Evolutionary conservation across 1,284 basidiomycete genomes (phyloP).

Genomic region (Ustilago tritici): DNA sequence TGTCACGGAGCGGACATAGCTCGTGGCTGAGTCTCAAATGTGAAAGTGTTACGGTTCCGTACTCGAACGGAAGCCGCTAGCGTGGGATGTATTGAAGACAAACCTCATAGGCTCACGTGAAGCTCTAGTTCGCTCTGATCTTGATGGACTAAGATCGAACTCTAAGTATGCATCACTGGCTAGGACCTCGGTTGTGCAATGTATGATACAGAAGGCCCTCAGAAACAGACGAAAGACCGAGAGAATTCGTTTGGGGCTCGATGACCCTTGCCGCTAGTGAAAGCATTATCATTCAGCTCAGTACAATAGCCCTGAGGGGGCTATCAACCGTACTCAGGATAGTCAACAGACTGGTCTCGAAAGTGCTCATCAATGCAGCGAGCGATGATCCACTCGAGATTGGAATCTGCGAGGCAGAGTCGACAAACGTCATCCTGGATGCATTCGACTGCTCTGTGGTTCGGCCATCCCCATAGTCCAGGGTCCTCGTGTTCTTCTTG

Average conservation of each 20-base stretch:
- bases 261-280: too few relatives aligned
- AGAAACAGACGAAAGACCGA: too few relatives aligned
- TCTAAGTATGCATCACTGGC: too few relatives aligned
- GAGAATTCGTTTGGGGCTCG: too few relatives aligned
- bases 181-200: too few relatives aligned
- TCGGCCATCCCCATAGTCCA: conserved; percentile 26
- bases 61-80: neutral
- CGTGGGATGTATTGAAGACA: neutral
- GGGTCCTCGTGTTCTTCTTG: conserved; percentile 7
- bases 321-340: neutral
- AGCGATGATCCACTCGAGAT: conserved; percentile 23
- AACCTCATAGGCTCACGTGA: neutral
- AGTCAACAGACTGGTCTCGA: neutral
- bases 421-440: conserved; percentile 24
- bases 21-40: neutral
- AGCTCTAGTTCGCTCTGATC: too few relatives aligned
- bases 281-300: too few relatives aligned
- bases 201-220: too few relatives aligned
- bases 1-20: neutral
- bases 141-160: too few relatives aligned
- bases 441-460: conserved; percentile 28
- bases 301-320: neutral
- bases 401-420: conserved; percentile 24
- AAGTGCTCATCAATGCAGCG: conserved; percentile 21
- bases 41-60: neutral